Conservation (phyloP, 345 rosid genomes). For the Hevea brasiliensis region DNA sequence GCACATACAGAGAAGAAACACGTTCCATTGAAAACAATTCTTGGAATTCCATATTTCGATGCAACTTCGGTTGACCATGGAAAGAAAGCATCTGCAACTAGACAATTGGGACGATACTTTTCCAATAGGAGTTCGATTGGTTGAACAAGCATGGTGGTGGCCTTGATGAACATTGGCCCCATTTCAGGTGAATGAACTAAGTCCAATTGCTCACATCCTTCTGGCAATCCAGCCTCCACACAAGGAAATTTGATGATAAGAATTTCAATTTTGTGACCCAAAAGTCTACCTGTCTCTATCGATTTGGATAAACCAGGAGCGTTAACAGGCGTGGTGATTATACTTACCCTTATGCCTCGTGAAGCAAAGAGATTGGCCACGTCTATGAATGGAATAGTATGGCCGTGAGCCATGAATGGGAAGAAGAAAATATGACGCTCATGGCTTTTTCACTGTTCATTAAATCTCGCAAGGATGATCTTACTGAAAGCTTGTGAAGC, state of each 20-base stretch:
- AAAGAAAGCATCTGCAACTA: conserved; percentile 14
- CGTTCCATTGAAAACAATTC: conserved; percentile 38
- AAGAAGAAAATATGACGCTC: conserved; percentile 5
- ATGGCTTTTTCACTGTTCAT: too few relatives aligned
- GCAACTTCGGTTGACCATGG: conserved; percentile 45
- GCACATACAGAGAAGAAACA: conserved; percentile 32
- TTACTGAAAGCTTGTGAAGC: too few relatives aligned
- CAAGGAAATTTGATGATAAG: conserved; percentile 13
- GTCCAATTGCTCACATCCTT: conserved; percentile 1
- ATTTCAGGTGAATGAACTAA: not conserved
- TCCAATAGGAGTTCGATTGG: not conserved
- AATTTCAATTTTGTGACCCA: not conserved
- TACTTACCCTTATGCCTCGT: not conserved
- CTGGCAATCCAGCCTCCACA: conserved; percentile 13
- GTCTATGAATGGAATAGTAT: conserved; percentile 20
- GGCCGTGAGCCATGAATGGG: conserved; percentile 27
- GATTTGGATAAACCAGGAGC: not conserved
- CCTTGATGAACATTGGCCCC: conserved; percentile 9
- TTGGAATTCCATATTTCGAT: conserved; percentile 34
- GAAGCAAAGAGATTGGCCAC: not conserved
- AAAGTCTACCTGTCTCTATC: not conserved
- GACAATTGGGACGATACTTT: conserved; percentile 23
- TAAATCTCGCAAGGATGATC: too few relatives aligned
- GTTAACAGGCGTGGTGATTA: not conserved
- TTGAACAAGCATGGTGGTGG: not conserved